Base-by-base conservation (phyloP, 192 early-diverging fungal species). In the Dissophora ornata region DNA sequence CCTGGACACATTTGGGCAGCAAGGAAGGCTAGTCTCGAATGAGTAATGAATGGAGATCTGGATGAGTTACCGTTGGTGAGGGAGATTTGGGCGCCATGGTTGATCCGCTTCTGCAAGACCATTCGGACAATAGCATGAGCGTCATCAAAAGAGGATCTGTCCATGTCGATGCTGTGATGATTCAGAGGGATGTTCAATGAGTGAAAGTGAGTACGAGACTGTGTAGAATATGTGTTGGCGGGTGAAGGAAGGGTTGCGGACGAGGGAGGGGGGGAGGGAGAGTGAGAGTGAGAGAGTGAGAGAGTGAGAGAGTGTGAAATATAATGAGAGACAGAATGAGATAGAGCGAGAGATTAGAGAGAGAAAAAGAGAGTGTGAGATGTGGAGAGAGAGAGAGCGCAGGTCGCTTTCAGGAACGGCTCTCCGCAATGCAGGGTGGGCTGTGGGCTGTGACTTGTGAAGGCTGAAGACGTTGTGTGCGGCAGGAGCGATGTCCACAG, bases 51-150 rank as follows among this genome's bases (percentile, higher is more conserved):
- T n/a, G n/a, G n/a, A n/a, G n/a, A n/a, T 38, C 13, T 13, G 7
- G 6, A 38, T 38, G 36, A 9, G 7, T 38, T 75, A 75, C 71
- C 71, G 42, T 75, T 75, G 29, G 63, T 40, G 28, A 75, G 57
- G 8, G 71, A 75, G 41, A 61, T 56, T 26, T 67, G 71, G 0
- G 71, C 71, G 25, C 63, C 71, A 22, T 59, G 56, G 33, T 75
- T 75, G 41, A 75, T 59, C 47, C 71, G 25, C 44, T 62, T 75
- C n/a, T 56, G 41, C 16, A 75, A 57, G 12, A 75, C 71, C 16
- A 61, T 12, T 24, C 62, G 61, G 33, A 74, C 70, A 22, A 52
- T 34, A 6, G 44, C 26, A 29, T 59, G 55, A 5, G 62, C 61
- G 26, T 63, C 70, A 4, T 74, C 70, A 45, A 65, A 74, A 29